Evolutionary conservation across 2,329 filamentous ascomycete genomes (phyloP).

Genomic region (Cercospora nicotianae): DNA sequence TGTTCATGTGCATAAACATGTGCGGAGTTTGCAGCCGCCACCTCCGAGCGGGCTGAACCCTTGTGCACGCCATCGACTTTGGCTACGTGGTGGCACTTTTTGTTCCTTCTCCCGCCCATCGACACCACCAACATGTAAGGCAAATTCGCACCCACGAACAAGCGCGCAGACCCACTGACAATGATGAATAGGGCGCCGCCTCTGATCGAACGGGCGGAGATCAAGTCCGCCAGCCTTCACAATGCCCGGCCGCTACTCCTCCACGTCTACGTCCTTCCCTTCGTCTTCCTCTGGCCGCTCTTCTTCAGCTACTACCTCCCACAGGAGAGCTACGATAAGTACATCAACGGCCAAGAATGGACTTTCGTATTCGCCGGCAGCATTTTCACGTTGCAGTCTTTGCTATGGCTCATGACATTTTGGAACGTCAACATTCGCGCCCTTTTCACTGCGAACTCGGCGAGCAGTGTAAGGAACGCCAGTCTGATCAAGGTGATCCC

Average conservation of each 20-base stretch:
- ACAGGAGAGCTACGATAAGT: conserved; percentile 78
- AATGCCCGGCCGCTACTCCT: conserved; percentile 78
- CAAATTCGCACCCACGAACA: not conserved
- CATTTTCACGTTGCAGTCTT: conserved; percentile 83
- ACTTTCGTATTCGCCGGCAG: conserved; percentile 91
- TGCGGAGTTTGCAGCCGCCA: conserved; percentile 3
- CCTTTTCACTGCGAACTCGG: conserved; percentile 74
- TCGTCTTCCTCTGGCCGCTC: conserved; percentile 84
- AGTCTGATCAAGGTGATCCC: conserved; percentile 91
- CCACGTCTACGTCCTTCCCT: conserved; percentile 92
- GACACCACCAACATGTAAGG: conserved; percentile 15
- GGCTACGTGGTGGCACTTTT: conserved; percentile 6
- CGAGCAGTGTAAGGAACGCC: conserved; percentile 69
- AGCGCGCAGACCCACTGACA: conserved; percentile 3
- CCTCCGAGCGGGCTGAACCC: conserved; percentile 8
- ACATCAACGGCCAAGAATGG: conserved; percentile 95
- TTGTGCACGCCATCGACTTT: conserved; percentile 1
- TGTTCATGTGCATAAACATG: not conserved
- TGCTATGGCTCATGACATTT: conserved; percentile 93
- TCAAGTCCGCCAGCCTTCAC: conserved; percentile 82
- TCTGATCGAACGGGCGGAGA: conserved; percentile 89
- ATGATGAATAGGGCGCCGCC: conserved; percentile 14
- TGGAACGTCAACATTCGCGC: conserved; percentile 91
- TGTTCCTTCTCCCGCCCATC: not conserved
- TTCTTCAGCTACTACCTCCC: conserved; percentile 88